Base-by-base conservation (phyloP, 148 eudicot genomes). In the Fagopyrum esculentum region DNA sequence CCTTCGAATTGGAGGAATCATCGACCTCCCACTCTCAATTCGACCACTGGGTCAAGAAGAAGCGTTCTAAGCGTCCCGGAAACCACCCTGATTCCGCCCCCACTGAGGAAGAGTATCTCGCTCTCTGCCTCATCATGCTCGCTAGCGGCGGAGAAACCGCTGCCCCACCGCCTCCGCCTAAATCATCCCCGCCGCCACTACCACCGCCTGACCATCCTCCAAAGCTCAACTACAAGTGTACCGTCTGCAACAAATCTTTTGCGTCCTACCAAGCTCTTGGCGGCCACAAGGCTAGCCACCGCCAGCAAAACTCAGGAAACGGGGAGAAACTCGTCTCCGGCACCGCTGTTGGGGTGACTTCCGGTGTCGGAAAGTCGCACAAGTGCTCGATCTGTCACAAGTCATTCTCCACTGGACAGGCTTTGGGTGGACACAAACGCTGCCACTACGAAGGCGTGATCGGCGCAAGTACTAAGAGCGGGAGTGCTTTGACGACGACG, bases 361-460 rank as follows among this genome's bases (percentile, higher is more conserved):
- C 10, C 49, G 75, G 45, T 12, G 50, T 77, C 43, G 89, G 87
- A 0, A 91, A 69, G 72, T 5, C 48, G 3, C 68, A 76, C 61
- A 84, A 86, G 86, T 88, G 91, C 29, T 81, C 89, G 8, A 81
- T 88, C 45, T 88, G 91, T 71, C 81, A 84, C 81, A 78, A 66
- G 80, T 17, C 30, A 3, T 75, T 75, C 45, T 22, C 77, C 22
- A 44, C 97, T 2, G 74, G 74, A 2, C 74, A 71, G 55, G 74
- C 74, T 47, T 46, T 71, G 30, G 85, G 85, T 0, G 86, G 83
- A 0, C 86, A 83, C 80, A 81, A 82, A 72, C 71, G 87, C 12
- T 85, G 83, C 71, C 87, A 82, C 76, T 82, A 85, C 44, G 85
- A 82, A 13, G 89, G 96, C 13, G 73, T 40, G 52, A 46, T 47